These are phyloP conservation scores for Sphaceloma murrayae DNA, from an alignment of 2,329 filamentous ascomycete genomes.

Conservation along the genomic window DNA sequence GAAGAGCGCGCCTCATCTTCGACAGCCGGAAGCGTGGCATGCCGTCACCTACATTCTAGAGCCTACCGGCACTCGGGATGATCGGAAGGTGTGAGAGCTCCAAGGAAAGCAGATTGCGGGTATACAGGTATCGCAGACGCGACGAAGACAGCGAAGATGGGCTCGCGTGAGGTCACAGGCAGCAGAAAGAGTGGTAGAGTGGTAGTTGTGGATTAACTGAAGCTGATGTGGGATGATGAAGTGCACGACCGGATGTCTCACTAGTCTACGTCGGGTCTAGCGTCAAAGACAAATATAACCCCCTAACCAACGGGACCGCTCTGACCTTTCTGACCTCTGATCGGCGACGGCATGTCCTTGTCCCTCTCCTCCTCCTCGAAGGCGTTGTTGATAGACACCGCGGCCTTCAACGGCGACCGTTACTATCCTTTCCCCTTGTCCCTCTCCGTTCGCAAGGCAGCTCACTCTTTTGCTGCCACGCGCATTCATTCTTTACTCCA, in stretches of 20 bases:
- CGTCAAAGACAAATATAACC: neutral
- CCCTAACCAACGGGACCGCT: slow-evolving; percentile 1
- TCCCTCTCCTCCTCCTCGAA: slow-evolving; percentile 11
- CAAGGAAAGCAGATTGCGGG: too few relatives aligned
- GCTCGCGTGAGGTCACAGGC: neutral
- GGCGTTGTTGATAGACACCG: slow-evolving; percentile 15
- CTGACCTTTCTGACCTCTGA: slow-evolving; percentile 6
- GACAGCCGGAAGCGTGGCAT: too few relatives aligned
- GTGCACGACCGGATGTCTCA: neutral
- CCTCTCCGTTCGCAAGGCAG: slow-evolving; percentile 10
- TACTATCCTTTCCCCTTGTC: slow-evolving; percentile 10
- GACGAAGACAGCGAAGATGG: too few relatives aligned
- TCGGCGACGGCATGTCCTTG: slow-evolving; percentile 13
- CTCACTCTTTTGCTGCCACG: slow-evolving; percentile 14
- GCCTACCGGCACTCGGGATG: too few relatives aligned
- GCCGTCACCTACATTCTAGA: too few relatives aligned
- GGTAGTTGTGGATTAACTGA: neutral
- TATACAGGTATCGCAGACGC: too few relatives aligned
- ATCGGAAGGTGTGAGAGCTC: too few relatives aligned
- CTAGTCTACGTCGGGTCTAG: neutral
- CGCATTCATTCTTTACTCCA: slow-evolving; percentile 11
- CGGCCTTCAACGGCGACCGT: slow-evolving; percentile 15
- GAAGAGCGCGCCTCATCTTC: too few relatives aligned
- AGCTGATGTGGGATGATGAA: slow-evolving; percentile 9
- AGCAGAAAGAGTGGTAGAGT: neutral